phyloP scores from a whole-genome alignment of 2,329 filamentous ascomycete species.

The Pseudofabraea citricarpa region DNA sequence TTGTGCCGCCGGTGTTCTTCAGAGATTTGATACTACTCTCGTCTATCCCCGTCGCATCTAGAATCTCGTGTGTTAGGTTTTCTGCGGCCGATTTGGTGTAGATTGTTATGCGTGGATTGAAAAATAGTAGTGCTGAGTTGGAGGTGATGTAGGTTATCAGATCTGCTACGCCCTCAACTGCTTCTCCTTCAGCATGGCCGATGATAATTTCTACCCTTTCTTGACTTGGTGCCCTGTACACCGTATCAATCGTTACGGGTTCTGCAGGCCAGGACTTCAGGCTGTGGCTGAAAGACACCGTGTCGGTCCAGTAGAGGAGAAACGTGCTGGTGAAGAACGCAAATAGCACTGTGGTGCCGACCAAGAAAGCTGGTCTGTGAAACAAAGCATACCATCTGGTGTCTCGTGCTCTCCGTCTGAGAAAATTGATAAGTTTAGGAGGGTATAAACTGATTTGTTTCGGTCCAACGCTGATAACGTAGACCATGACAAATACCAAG shows the following conservation, averaged over 20 bases:
- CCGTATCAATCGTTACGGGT: constrained; percentile 13
- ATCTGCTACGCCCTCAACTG: constrained; percentile 10
- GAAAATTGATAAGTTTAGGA: constrained; percentile 16
- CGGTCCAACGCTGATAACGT: constrained; percentile 19
- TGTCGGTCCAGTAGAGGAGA: constrained; percentile 20
- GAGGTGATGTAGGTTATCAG: constrained; percentile 15
- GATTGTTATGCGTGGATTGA: constrained; percentile 16
- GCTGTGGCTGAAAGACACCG: constrained; percentile 15
- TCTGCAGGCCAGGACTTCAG: constrained; percentile 15
- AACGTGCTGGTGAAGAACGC: constrained; percentile 14
- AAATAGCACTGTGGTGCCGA: constrained; percentile 16
- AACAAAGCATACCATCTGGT: constrained; percentile 11
- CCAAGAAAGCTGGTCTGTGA: constrained; percentile 17
- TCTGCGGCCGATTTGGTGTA: constrained; percentile 21
- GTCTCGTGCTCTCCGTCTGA: constrained; percentile 12
- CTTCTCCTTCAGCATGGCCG: constrained; percentile 20
- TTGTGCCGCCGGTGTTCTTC: constrained; percentile 38
- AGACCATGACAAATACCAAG: constrained; percentile 18
- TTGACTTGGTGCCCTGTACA: constrained; percentile 17
- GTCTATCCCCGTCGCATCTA: background rate
- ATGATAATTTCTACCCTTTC: constrained; percentile 23
- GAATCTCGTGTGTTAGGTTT: background rate
- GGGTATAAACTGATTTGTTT: constrained; percentile 23
- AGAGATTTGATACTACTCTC: constrained; percentile 17
- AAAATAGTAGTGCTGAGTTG: constrained; percentile 6